Percentiles rank a stretch among this genome's conserved stretches.
Conservation (phyloP, 257 asterid genomes). For the Scutellaria barbata region DNA sequence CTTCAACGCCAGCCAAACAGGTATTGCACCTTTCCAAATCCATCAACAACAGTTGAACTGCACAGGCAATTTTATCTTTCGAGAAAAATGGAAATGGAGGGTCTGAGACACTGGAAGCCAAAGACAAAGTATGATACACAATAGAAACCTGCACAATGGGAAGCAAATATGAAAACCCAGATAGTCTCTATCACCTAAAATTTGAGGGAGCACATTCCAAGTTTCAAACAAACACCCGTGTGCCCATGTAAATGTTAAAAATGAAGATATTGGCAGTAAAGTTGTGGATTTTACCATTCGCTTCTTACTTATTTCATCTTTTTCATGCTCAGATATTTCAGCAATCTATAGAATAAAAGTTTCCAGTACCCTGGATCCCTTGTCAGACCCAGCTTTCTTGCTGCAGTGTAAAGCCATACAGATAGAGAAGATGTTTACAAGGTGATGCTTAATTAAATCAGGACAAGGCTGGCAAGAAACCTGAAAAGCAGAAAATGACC, state of each 20-base stretch:
- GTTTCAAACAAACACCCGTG: slow-evolving; percentile 5
- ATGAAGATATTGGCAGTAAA: slow-evolving; percentile 22
- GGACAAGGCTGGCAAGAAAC: slow-evolving; percentile 74
- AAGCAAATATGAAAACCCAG: slow-evolving; percentile 22
- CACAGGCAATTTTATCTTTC: slow-evolving; percentile 58
- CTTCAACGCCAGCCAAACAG: slow-evolving; percentile 77
- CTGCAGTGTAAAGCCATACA: slow-evolving; percentile 90
- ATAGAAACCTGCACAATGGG: slow-evolving; percentile 76
- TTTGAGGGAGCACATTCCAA: slow-evolving; percentile 9
- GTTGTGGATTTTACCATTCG: slow-evolving; percentile 66
- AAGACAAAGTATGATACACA: slow-evolving; percentile 79
- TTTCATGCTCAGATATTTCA: slow-evolving; percentile 76
- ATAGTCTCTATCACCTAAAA: slow-evolving; percentile 13
- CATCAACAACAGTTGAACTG: slow-evolving; percentile 93
- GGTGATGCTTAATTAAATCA: slow-evolving; percentile 72
- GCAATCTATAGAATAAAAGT: slow-evolving; percentile 68
- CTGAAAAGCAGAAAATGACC: slow-evolving; percentile 46
- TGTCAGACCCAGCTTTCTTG: slow-evolving; percentile 70
- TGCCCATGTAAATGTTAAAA: slow-evolving; percentile 10
- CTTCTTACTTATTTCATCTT: slow-evolving; percentile 84
- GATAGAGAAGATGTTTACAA: slow-evolving; percentile 80
- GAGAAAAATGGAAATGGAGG: slow-evolving; percentile 79
- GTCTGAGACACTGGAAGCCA: slow-evolving; percentile 71
- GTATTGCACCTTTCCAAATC: slow-evolving; percentile 75
- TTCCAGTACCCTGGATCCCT: slow-evolving; percentile 73